phyloP scores from a whole-genome alignment of 2,329 filamentous ascomycete species.

The Sporothrix humicola region DNA sequence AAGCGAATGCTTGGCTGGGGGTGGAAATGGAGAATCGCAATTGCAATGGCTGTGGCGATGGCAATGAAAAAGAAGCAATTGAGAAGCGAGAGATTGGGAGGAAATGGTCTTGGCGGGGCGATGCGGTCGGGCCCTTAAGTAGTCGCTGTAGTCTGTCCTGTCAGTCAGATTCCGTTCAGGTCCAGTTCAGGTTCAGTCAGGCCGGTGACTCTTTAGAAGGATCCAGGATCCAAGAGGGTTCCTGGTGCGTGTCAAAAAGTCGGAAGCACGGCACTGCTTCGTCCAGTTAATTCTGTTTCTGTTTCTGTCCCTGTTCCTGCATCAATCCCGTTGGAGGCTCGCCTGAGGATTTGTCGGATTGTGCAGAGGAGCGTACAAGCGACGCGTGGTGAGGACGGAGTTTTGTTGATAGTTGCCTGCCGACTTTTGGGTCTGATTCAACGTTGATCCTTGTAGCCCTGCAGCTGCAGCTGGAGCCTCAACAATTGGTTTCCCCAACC shows the following conservation, averaged over 20 bases:
- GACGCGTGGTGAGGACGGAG: not conserved
- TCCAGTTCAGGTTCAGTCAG: not conserved
- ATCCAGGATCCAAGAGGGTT: not conserved
- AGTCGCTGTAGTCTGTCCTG: not conserved
- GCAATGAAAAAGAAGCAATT: not conserved
- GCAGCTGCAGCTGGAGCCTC: too few species aligned
- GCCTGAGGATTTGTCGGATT: too few species aligned
- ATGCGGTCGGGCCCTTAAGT: constrained; percentile 1
- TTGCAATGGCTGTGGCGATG: not conserved
- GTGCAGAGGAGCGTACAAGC: too few species aligned
- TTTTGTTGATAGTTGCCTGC: not conserved
- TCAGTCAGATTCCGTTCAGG: not conserved
- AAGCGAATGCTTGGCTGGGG: not conserved
- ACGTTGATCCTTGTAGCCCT: not conserved
- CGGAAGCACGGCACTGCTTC: too few species aligned
- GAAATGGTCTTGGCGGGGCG: constrained; percentile 9
- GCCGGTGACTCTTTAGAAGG: not conserved
- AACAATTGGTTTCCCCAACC: too few species aligned
- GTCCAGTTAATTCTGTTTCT: too few species aligned
- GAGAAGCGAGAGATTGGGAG: not conserved
- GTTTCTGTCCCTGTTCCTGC: not conserved
- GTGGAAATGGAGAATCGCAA: not conserved
- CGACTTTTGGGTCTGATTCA: not conserved
- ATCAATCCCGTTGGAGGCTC: not conserved
- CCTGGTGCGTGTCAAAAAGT: too few species aligned